phyloP scores from a whole-genome alignment of 2,329 filamentous ascomycete genomes.

The Orbilia quercus region DNA sequence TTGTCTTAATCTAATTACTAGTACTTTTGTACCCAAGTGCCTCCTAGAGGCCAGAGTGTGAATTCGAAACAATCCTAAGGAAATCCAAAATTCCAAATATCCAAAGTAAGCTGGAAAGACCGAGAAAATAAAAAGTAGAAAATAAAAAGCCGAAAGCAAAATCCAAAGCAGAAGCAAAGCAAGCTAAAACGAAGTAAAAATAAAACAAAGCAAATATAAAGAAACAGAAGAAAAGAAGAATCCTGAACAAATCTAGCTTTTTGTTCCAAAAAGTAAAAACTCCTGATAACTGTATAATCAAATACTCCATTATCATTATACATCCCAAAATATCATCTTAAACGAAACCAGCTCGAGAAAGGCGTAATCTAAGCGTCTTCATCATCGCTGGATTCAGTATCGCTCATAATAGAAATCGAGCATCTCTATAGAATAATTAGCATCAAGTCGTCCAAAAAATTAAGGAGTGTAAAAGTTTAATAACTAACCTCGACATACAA shows the following conservation, averaged over 20 bases:
- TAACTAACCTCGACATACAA: slow-evolving; percentile 44
- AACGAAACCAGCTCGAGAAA: background rate
- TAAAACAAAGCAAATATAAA: background rate
- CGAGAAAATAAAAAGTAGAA: background rate
- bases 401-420: slow-evolving; percentile 51
- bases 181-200: background rate
- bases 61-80: no score
- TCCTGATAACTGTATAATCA: background rate
- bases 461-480: background rate
- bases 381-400: slow-evolving; percentile 18
- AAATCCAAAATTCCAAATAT: background rate
- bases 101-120: background rate
- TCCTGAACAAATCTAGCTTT: no score
- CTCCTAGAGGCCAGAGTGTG: background rate
- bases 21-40: background rate
- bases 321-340: background rate
- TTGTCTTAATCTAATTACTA: background rate
- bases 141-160: background rate
- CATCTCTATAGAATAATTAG: slow-evolving; percentile 35
- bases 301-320: slow-evolving; percentile 9
- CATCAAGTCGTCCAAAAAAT: background rate
- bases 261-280: background rate
- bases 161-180: background rate
- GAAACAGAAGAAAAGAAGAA: background rate
- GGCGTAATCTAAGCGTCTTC: slow-evolving; percentile 9